Conservation (phyloP, 495 filamentous ascomycete genomes). For the Hyaloscypha bicolor region DNA sequence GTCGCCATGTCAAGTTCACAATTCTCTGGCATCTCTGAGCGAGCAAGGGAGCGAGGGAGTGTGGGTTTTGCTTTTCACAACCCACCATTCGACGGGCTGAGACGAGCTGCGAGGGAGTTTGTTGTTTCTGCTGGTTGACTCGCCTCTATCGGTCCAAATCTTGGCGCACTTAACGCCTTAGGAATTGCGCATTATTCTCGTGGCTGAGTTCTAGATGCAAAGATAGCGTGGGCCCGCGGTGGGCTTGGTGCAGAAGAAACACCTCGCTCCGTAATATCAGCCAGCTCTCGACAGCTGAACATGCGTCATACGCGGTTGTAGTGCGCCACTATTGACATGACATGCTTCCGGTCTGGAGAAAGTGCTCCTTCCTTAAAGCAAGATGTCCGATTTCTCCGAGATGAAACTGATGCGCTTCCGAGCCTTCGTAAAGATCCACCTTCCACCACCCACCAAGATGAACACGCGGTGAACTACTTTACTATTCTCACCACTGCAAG, state of each 20-base stretch:
- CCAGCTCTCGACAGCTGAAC: neutral
- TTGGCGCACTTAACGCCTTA: conserved; percentile 1
- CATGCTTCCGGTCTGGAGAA: neutral
- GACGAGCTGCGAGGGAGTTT: neutral
- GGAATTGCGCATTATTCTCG: conserved; percentile 4
- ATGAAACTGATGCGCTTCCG: neutral
- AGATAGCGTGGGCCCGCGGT: neutral
- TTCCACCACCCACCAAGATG: neutral
- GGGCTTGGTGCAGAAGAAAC: neutral
- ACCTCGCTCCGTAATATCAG: neutral
- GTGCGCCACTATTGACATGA: too few relatives aligned
- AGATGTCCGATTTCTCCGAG: conserved; percentile 7
- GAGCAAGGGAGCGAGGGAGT: neutral
- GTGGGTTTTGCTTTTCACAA: neutral
- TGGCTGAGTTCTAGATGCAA: conserved; percentile 10
- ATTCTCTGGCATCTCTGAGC: too few relatives aligned
- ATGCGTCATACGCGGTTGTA: neutral
- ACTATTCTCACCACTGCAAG: neutral
- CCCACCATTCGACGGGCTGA: neutral
- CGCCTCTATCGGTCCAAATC: neutral
- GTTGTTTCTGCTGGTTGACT: conserved; percentile 1
- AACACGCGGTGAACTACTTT: neutral
- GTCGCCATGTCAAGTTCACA: neutral
- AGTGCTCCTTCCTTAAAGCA: neutral
- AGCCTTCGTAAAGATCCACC: conserved; percentile 12